A percentile compares a stretch with the other conserved stretches of the same genome.
Conservation (phyloP, 2,329 filamentous ascomycete species). For the Curvularia verruculosa region DNA sequence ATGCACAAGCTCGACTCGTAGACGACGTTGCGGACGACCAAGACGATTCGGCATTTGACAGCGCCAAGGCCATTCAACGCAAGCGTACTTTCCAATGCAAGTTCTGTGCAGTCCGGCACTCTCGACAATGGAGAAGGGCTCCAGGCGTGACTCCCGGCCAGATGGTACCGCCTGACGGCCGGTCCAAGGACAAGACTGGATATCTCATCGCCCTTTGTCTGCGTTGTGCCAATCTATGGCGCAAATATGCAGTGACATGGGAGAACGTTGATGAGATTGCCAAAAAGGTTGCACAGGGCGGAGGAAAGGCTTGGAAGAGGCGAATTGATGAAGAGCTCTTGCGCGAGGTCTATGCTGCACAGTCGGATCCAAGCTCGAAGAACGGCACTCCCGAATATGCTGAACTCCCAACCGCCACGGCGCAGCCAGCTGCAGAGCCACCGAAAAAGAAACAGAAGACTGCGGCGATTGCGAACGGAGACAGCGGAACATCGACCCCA, state of each 20-base stretch:
- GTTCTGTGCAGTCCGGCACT: constrained; percentile 81
- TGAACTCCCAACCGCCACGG: constrained; percentile 32
- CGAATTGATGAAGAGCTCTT: constrained; percentile 93
- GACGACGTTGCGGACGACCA: constrained; percentile 91
- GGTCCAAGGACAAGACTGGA: constrained; percentile 77
- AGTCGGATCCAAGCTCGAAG: constrained; percentile 36
- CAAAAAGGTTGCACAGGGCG: constrained; percentile 81
- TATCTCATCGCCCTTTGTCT: constrained; percentile 84
- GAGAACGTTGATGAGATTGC: constrained; percentile 90
- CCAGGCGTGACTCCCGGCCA: constrained; percentile 76
- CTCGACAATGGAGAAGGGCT: constrained; percentile 89
- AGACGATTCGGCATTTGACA: constrained; percentile 96
- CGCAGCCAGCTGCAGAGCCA: constrained; percentile 52
- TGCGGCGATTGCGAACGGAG: constrained; percentile 51
- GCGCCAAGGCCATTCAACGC: constrained; percentile 76
- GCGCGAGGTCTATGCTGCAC: constrained; percentile 62
- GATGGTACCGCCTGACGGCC: constrained; percentile 70
- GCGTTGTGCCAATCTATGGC: constrained; percentile 90
- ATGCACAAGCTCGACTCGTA: constrained; percentile 73
- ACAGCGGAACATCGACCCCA: constrained; percentile 55
- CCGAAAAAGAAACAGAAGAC: constrained; percentile 67
- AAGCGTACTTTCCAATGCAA: constrained; percentile 92
- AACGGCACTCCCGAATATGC: constrained; percentile 37
- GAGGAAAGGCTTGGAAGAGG: constrained; percentile 83
- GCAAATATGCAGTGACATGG: constrained; percentile 94